These are phyloP conservation scores for Puccinellia tenuiflora DNA, from an alignment of 176 grass and related monocot species.

Conservation along the genomic window DNA sequence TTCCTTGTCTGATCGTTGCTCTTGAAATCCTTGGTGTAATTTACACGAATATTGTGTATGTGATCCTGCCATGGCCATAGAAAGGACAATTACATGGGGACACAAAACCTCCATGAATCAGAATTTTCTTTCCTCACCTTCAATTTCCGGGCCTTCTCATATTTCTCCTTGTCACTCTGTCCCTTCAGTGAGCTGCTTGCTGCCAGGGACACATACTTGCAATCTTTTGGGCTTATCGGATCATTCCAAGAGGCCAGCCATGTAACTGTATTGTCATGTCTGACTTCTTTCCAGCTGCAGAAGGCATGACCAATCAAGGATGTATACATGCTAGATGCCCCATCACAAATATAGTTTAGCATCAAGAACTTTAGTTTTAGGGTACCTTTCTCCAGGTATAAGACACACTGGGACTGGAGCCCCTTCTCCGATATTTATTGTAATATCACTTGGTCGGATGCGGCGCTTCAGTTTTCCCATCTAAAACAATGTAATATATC, in stretches of 20 bases:
- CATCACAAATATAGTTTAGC: not conserved
- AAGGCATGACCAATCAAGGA: constrained; percentile 17
- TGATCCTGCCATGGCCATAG: constrained; percentile 47
- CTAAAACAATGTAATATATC: constrained; percentile 30
- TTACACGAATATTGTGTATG: constrained; percentile 62
- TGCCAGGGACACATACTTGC: constrained; percentile 94
- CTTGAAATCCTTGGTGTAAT: constrained; percentile 82
- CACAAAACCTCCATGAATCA: constrained; percentile 3
- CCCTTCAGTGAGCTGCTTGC: constrained; percentile 87
- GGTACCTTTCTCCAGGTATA: constrained; percentile 81
- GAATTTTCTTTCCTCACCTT: constrained; percentile 61
- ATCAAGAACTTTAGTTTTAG: not conserved
- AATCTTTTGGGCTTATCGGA: constrained; percentile 83
- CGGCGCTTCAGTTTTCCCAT: constrained; percentile 90
- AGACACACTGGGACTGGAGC: constrained; percentile 67
- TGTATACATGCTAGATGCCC: not conserved
- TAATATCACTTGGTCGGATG: constrained; percentile 80
- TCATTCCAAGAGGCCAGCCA: constrained; percentile 94
- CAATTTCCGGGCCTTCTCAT: constrained; percentile 80
- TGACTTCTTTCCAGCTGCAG: constrained; percentile 87
- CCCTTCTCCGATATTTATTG: constrained; percentile 76
- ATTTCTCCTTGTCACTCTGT: constrained; percentile 94
- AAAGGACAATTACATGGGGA: not conserved
- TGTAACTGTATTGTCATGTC: constrained; percentile 91
- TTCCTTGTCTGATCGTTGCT: constrained; percentile 54